Evolutionary conservation across 2,329 filamentous ascomycete species (phyloP).

Genomic region (Botrytis paeoniae): DNA sequence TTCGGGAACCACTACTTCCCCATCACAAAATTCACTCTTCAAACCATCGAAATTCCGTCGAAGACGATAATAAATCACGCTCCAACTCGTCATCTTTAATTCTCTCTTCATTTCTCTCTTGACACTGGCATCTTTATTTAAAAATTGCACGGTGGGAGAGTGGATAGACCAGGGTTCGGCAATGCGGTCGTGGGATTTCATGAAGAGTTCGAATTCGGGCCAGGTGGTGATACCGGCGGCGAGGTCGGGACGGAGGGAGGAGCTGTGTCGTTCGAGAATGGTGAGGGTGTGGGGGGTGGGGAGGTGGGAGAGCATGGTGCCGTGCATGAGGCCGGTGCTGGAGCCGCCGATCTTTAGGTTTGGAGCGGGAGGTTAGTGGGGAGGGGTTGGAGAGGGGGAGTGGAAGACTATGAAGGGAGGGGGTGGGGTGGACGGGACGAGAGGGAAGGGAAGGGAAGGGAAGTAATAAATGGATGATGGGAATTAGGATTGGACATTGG

Average conservation of each 20-base stretch:
- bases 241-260: conserved; percentile 19
- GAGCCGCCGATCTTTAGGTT: conserved; percentile 26
- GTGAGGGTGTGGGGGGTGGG: conserved; percentile 21
- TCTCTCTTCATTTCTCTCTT: conserved; percentile 12
- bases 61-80: conserved; percentile 26
- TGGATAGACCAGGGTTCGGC: conserved; percentile 9
- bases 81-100: conserved; percentile 24
- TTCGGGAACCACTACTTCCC: neutral
- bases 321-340: conserved; percentile 26
- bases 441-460: neutral
- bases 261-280: conserved; percentile 25
- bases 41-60: conserved; percentile 29
- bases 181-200: conserved; percentile 1
- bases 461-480: neutral
- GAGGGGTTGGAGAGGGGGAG: neutral
- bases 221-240: conserved; percentile 26
- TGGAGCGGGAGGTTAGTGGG: neutral
- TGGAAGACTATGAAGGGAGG: too few species aligned
- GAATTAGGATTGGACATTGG: neutral
- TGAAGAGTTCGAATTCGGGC: conserved; percentile 19
- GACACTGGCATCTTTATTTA: conserved; percentile 21
- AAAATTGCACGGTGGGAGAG: conserved; percentile 17
- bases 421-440: too few species aligned
- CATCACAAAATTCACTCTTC: conserved; percentile 19
- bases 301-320: conserved; percentile 22